Base-by-base conservation (phyloP, 345 rosid species). In the Acer negundo region DNA sequence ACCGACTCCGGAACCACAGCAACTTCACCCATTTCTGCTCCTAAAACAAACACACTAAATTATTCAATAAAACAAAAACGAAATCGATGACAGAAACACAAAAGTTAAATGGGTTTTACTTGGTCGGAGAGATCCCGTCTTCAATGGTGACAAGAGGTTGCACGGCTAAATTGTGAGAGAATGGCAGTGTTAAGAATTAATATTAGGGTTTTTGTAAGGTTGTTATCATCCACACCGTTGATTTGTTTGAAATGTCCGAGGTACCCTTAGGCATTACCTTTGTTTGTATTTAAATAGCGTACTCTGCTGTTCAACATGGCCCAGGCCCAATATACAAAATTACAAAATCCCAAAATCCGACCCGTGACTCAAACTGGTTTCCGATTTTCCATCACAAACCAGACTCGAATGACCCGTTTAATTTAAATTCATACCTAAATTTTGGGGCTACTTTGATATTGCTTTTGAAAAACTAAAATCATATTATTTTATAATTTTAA, bases 1-100 rank as follows among this genome's bases (percentile, higher is more conserved):
- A 90, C 89, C 0, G 98, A 91, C 85, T 94, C 98, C 0, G 97
- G 98, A 61, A 93, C 72, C 28, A 89, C 84, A 20, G 47, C 86
- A 49, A 78, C 87, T 20, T 73, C 81, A 24, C 67, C 81, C 88
- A 83, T 83, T 67, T 77, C 80, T 76, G 23, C 16, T 26, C 16
- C 40, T 24, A 16, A 23, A 20, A 73, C 5, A 24, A 59, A 59
- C 24, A 22, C 10, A 16, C 11, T 8, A 59, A 1, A 22, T 59
- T 7, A 59, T 59, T n/a, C 24, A n/a, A 59, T 4, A 44, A 23
- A 42, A 61, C 7, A 4, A 4, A 67, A 67, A 15, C 2, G 16
- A 42, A 12, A 40, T 3, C 26, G 23, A 46, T 23, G 38, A 70
- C 40, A 55, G 24, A 55, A 9, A 19, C n/a, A 19, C 24, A 22